Evolutionary conservation across 257 asterid species (phyloP).

Genomic region (Vinca minor): DNA sequence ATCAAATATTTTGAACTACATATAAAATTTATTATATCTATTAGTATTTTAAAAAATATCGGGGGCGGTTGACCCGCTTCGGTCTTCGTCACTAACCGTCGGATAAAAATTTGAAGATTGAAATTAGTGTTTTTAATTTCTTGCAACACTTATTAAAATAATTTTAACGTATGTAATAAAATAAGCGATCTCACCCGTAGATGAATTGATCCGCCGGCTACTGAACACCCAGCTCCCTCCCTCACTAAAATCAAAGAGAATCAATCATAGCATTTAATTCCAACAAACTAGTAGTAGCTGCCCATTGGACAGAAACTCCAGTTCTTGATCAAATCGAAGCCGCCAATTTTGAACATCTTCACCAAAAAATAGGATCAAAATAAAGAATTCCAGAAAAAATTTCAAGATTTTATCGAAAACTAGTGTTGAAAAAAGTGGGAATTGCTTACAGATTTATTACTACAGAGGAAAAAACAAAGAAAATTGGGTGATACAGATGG

Average conservation of each 20-base stretch:
- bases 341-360: background rate
- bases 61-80: too few relatives aligned
- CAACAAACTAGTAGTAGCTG: background rate
- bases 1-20: too few relatives aligned
- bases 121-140: too few relatives aligned
- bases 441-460: background rate
- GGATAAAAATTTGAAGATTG: too few relatives aligned
- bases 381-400: background rate
- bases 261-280: background rate
- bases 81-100: too few relatives aligned
- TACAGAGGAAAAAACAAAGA: background rate
- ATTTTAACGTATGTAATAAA: too few relatives aligned
- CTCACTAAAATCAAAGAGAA: slow-evolving; percentile 2
- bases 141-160: too few relatives aligned
- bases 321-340: slow-evolving; percentile 7
- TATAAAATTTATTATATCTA: too few relatives aligned
- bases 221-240: background rate
- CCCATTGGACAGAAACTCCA: background rate
- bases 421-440: background rate
- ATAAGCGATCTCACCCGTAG: too few relatives aligned
- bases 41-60: too few relatives aligned
- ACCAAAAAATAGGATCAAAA: background rate
- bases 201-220: too few relatives aligned
- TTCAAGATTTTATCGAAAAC: too few relatives aligned
- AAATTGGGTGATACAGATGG: slow-evolving; percentile 42